Base-by-base conservation (phyloP, 2,329 filamentous ascomycete species). In the Pseudopithomyces maydicus region DNA sequence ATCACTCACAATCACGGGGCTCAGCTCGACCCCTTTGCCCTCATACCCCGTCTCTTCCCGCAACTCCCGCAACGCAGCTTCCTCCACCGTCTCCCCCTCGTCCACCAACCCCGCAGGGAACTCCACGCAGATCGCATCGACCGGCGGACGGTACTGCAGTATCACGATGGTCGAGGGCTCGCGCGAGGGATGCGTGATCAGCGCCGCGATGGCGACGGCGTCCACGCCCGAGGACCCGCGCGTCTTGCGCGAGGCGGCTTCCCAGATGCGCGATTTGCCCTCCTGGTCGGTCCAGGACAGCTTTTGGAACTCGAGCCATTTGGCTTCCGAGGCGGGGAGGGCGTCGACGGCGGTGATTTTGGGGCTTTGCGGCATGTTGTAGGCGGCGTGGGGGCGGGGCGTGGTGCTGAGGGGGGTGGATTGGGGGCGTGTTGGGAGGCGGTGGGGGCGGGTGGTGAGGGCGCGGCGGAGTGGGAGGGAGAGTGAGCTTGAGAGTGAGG, bases 1-100 rank as follows among this genome's bases (percentile, higher is more conserved):
- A 71, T 87, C 88, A 64, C 86, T 85, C 54, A 86, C 88, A 78
- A 90, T 88, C 51, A 88, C 81, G 7, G 87, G 86, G 36, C 84
- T 85, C n/a, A 82, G 85, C 71, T 77, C 75, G 19, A 72, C 61
- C 58, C 80, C 63, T 60, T 74, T 71, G 44, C 83, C 88, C 62
- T 86, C 80, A 67, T 86, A 87, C 19, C 85, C 85, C 1, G 85
- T 88, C 71, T 88, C 85, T 72, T 88, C 85, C 60, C 80, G 84
- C 41, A 88, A 74, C 71, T 88, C 85, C 17, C 85, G 77, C 11
- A 87, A 74, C 12, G 82, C 82, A 45, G 84, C 84, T 45, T 84
- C 79, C 64, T 82, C 80, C 2, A 84, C 81, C 1, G 80, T 80
- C 68, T 88, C 85, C 14, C 80, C 80, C 41, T 78, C 80, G 65